Base-by-base conservation (phyloP, 129 eudicot species). In the Lactuca sativa region DNA sequence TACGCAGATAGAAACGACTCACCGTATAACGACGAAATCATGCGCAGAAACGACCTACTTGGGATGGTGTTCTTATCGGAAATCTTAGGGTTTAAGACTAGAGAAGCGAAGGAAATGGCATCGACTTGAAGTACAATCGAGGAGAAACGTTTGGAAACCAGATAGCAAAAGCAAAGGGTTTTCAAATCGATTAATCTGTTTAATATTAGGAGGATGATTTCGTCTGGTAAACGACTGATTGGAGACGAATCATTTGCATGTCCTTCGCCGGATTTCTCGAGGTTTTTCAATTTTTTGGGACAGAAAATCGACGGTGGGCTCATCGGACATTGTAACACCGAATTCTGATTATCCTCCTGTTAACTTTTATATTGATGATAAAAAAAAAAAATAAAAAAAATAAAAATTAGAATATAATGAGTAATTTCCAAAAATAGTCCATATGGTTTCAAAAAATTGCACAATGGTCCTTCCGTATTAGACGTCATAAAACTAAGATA, bases 121-220 rank as follows among this genome's bases (percentile, higher is more conserved):
- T 66, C 30, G 30, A 25, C 30, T 25, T 25, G 30, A 25, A 25
- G 2, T 25, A 25, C 30, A 25, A 25, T 25, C 4, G 64, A 52
- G 40, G 74, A 59, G 59, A 78, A 59, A 12, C 82, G 78, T 40
- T 17, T 73, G 70, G 82, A 78, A 47, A 72, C 78, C 36, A 65
- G 74, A 44, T 67, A 54, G 70, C 74, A 72, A 2, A 40, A 37
- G 59, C 63, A 78, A 8, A 78, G 54, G 73, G 69, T 47, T 78
- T 72, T 78, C 7, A 78, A 34, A 72, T 78, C 78, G 32, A 5
- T 17, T 58, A 66, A 4, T 66, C 38, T 66, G 78, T 10, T 59
- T 25, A 78, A 25, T 25, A 25, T 72, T 56, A 55, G 82, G 25
- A 72, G 73, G 5, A 78, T 30, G 58, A 72, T 49, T 51, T 78